These are phyloP conservation scores for Phlegmacium glaucopus DNA, from an alignment of 768 basidiomycete genomes.

Conservation along the genomic window DNA sequence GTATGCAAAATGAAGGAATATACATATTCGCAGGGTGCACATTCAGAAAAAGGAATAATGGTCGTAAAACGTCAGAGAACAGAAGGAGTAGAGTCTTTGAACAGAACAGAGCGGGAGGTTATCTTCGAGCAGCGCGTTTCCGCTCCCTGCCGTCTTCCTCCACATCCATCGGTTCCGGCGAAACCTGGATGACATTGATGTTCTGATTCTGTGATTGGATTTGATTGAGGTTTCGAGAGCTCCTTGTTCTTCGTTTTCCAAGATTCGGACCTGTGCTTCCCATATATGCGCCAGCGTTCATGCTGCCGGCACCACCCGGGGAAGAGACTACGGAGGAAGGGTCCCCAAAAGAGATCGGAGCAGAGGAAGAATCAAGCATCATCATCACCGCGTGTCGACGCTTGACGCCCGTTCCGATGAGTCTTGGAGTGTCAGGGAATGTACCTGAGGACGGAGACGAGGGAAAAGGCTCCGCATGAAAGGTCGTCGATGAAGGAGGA, in stretches of 20 bases:
- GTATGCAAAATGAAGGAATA: not conserved
- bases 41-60: not conserved
- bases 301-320: constrained; percentile 12
- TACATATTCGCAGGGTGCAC: not conserved
- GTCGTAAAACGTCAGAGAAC: not conserved
- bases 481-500: constrained; percentile 16
- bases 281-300: constrained; percentile 21
- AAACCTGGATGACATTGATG: constrained; percentile 31
- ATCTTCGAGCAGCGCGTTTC: constrained; percentile 70
- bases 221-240: constrained; percentile 32
- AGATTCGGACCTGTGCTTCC: constrained; percentile 15
- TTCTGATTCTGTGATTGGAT: constrained; percentile 37
- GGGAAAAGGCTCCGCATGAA: constrained; percentile 13
- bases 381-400: constrained; percentile 79
- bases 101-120: constrained; percentile 8
- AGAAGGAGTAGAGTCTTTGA: not conserved
- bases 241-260: constrained; percentile 54
- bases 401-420: constrained; percentile 58
- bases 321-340: constrained; percentile 32
- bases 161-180: constrained; percentile 62
- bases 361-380: constrained; percentile 57
- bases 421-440: constrained; percentile 36
- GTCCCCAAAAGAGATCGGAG: constrained; percentile 34
- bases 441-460: constrained; percentile 20
- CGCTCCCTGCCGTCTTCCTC: constrained; percentile 76